These are phyloP conservation scores for Lasiosphaeria ovina DNA, from an alignment of 495 filamentous ascomycete genomes.

Conservation along the genomic window DNA sequence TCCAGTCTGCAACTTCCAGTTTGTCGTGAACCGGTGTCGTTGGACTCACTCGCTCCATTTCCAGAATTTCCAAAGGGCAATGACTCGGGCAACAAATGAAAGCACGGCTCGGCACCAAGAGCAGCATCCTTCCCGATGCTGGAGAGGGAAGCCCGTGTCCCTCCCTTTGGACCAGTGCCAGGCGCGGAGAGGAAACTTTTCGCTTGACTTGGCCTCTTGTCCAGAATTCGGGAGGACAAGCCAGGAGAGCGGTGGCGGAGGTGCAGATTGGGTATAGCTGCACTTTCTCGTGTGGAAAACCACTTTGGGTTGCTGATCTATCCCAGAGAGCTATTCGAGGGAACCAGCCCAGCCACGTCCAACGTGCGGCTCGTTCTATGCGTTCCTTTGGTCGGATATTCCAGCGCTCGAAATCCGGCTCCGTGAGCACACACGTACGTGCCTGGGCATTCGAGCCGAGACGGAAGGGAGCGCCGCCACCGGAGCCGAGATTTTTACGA, in stretches of 20 bases:
- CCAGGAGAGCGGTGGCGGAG: background rate
- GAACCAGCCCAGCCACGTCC: background rate
- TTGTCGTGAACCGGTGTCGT: too few species aligned
- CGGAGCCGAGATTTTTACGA: constrained; percentile 13
- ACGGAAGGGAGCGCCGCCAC: constrained; percentile 13
- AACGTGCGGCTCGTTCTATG: constrained; percentile 5
- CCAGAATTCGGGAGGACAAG: constrained; percentile 13
- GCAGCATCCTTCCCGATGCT: background rate
- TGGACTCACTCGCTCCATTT: too few species aligned
- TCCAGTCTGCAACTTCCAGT: too few species aligned
- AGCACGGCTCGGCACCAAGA: background rate
- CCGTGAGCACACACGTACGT: background rate
- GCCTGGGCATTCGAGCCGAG: background rate
- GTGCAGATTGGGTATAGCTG: background rate
- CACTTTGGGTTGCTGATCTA: background rate
- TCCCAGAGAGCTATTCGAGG: background rate
- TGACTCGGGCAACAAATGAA: too few species aligned
- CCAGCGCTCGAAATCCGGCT: constrained; percentile 21
- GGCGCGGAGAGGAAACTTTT: background rate
- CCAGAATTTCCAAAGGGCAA: too few species aligned
- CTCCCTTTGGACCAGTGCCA: background rate
- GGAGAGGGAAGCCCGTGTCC: background rate
- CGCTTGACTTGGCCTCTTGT: constrained; percentile 15
- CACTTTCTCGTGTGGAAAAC: background rate
- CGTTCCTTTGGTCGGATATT: constrained; percentile 6